Base-by-base conservation (phyloP, 768 basidiomycete genomes). In the Hysterangium stoloniferum region DNA sequence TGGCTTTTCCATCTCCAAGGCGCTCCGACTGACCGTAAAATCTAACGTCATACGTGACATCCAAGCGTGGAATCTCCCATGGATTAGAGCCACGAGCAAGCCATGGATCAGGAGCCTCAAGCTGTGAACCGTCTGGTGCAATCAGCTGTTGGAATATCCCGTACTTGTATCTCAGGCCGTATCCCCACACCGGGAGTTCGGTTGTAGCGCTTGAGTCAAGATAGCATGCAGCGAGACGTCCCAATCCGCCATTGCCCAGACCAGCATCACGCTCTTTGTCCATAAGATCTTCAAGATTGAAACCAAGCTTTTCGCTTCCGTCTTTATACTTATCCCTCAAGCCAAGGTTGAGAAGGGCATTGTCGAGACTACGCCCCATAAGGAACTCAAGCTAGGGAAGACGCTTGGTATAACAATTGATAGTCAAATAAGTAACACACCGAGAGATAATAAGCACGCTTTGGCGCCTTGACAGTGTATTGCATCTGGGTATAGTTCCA, bases 141-240 rank as follows among this genome's bases (percentile, higher is more conserved):
- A 97, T 90, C 54, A 92, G 77, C 67, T 87, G 81, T 68, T 93
- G 86, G 78, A 99, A 98, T 70, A 98, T 96, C 48, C 93, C 93
- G 59, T 92, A 94, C 64, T 89, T 82, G 76, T 92, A 95, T 37
- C 93, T 72, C 52, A 96, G 67, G 36, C 93, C 93, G 59, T 97
- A 97, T 38, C 95, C 95, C 92, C 93, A 97, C 20, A 90, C 78
- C 0, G 95, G 95, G 4, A 97, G 76, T 65, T 94, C 84, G 61
- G 90, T 82, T 7, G 86, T 87, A 3, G 94, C 84, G 20, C 82
- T 80, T n/a, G 87, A 90, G 62, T 97, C 94, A 46, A 96, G 80
- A 64, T 97, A 99, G 70, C 96, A 99, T 0, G 96, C 95, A 0
- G 96, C 96, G 38, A 99, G 79, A 27, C 95, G 87, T 0, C 96